phyloP scores from a whole-genome alignment of 129 eudicot genomes.

The Artemisia tridentata region DNA sequence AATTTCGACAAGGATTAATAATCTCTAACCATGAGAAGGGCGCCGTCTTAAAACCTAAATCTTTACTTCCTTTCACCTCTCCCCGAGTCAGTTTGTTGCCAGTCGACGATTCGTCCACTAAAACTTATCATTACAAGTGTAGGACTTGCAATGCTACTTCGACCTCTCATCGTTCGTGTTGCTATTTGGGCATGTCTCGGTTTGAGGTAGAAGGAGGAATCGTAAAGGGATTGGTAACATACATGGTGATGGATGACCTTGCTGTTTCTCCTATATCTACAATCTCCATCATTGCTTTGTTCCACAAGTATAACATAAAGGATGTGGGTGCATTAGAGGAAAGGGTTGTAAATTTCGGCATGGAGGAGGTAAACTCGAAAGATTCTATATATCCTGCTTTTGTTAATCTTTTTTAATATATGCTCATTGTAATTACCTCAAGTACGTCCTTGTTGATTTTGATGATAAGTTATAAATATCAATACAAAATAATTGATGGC shows the following conservation, averaged over 20 bases:
- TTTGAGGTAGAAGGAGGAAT: neutral
- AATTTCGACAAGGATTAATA: conserved; percentile 8
- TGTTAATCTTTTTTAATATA: neutral
- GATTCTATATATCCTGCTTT: no score
- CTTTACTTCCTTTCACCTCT: neutral
- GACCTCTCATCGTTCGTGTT: neutral
- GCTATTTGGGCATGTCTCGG: neutral
- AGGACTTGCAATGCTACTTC: neutral
- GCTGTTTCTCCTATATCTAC: conserved; percentile 16
- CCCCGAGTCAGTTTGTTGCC: conserved; percentile 3
- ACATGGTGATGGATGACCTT: conserved; percentile 21
- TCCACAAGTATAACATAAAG: no score
- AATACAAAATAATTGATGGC: no score
- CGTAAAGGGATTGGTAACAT: conserved; percentile 14
- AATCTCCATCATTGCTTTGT: conserved; percentile 3
- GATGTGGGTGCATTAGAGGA: conserved; percentile 21
- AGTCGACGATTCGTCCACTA: neutral
- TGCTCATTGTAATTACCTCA: no score
- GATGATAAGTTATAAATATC: no score
- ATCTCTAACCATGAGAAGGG: conserved; percentile 1
- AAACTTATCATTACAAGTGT: neutral
- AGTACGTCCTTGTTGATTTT: neutral
- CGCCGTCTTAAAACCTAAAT: no score
- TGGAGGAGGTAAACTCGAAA: conserved; percentile 2
- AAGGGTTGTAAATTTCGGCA: conserved; percentile 20